A percentile compares a stretch with the other conserved stretches of the same genome.
Conservation (phyloP, 1,284 basidiomycete species). For the Inonotus obliquus region DNA sequence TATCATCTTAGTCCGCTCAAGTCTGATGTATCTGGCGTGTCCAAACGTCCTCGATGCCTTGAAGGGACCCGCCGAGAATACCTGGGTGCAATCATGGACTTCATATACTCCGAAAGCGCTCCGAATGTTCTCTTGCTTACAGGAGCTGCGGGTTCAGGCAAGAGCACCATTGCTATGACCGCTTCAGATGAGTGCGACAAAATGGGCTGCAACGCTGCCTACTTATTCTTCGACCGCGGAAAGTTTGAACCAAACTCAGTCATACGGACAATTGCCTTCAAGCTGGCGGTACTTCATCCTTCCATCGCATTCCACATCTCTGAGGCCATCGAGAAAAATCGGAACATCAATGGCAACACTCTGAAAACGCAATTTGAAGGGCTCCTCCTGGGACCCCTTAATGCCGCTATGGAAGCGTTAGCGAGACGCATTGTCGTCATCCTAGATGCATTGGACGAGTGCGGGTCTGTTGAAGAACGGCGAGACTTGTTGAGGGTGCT, state of each 20-base stretch:
- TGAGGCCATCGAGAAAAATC: background rate
- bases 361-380: background rate
- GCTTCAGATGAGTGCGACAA: background rate
- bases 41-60: conserved; percentile 15
- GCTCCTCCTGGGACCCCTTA: background rate
- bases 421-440: conserved; percentile 2
- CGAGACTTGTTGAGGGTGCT: conserved; percentile 29
- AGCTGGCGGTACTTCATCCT: conserved; percentile 10
- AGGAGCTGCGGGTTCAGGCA: conserved; percentile 21
- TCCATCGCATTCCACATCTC: background rate
- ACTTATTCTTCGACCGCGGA: background rate
- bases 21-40: background rate
- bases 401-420: background rate
- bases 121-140: conserved; percentile 15
- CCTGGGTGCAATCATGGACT: conserved; percentile 20
- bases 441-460: conserved; percentile 8
- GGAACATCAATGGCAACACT: background rate
- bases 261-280: background rate
- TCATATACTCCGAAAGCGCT: conserved; percentile 18
- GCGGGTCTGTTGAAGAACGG: conserved; percentile 21
- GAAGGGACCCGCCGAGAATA: conserved; percentile 19
- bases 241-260: background rate
- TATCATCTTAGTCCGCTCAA: background rate
- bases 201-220: background rate
- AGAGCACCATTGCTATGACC: conserved; percentile 21